Percentiles rank a stretch among this genome's conserved stretches.
phyloP scores from a whole-genome alignment of 257 asterid species.

The Salvia splendens region DNA sequence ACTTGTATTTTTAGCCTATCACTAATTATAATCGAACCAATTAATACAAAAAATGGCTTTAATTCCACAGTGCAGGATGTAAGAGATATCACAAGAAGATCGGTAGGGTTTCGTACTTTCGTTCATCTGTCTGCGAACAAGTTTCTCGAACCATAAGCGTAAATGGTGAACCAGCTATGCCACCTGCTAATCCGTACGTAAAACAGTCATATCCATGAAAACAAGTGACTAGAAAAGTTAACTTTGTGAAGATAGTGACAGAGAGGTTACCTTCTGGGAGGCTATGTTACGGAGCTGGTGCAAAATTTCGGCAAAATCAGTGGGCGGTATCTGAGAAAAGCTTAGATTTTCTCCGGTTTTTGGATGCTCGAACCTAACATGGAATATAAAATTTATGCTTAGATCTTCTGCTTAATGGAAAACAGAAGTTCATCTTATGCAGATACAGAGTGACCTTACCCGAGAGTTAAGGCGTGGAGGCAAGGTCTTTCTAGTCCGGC shows the following conservation, averaged over 20 bases:
- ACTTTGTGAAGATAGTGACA: background rate
- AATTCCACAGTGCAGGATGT: background rate
- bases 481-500: slow-evolving; percentile 75
- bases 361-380: slow-evolving; percentile 76
- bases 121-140: background rate
- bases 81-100: background rate
- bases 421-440: background rate
- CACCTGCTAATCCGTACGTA: slow-evolving; percentile 20
- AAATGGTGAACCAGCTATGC: background rate
- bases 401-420: too few species aligned
- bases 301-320: slow-evolving; percentile 72
- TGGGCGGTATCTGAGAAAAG: slow-evolving; percentile 75
- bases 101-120: background rate
- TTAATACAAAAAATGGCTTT: background rate
- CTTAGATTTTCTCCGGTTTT: slow-evolving; percentile 56
- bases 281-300: slow-evolving; percentile 57
- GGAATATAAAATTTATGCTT: slow-evolving; percentile 1
- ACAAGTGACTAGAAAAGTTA: background rate
- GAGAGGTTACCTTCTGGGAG: slow-evolving; percentile 49
- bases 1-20: background rate
- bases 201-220: background rate
- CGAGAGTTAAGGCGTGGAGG: slow-evolving; percentile 86
- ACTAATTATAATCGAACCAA: background rate
- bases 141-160: background rate
- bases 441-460: slow-evolving; percentile 36